Percentiles rank a stretch among this genome's conserved stretches.
Evolutionary conservation across 768 basidiomycete species (phyloP).

Genomic region (Boletus rubescentipes): DNA sequence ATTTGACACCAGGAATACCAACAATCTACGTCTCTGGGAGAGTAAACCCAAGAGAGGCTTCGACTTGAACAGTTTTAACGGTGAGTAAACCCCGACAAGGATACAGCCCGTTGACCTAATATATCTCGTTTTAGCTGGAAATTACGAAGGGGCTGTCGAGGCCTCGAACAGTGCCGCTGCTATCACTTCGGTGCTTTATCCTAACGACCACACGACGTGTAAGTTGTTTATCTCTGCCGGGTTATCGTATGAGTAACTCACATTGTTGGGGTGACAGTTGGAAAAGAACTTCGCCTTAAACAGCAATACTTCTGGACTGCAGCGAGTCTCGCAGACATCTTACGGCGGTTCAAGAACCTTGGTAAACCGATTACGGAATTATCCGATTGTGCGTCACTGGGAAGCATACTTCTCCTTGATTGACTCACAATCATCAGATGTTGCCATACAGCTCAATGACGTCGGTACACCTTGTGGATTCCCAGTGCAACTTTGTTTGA

Average conservation of each 20-base stretch:
- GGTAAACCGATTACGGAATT: constrained; percentile 78
- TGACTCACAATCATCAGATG: constrained; percentile 44
- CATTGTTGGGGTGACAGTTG: constrained; percentile 45
- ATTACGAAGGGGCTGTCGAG: constrained; percentile 89
- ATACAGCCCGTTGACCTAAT: constrained; percentile 1
- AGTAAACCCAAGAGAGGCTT: constrained; percentile 87
- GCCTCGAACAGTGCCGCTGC: constrained; percentile 88
- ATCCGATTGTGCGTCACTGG: constrained; percentile 62
- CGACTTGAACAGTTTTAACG: constrained; percentile 94
- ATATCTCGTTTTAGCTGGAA: constrained; percentile 59
- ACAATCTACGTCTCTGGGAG: constrained; percentile 87
- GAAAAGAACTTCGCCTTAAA: constrained; percentile 87
- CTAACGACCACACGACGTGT: constrained; percentile 85
- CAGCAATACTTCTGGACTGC: constrained; percentile 98
- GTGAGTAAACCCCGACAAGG: constrained; percentile 35
- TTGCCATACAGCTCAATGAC: constrained; percentile 95
- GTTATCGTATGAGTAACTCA: neutral
- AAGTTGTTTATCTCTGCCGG: constrained; percentile 16
- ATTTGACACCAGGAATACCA: constrained; percentile 79
- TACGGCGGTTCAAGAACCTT: constrained; percentile 90
- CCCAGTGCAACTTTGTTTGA: neutral
- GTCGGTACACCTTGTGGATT: constrained; percentile 39
- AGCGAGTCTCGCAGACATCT: constrained; percentile 83
- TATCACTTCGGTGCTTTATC: constrained; percentile 94
- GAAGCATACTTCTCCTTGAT: neutral